Evolutionary conservation across 1,284 basidiomycete genomes (phyloP).

Genomic region (Malassezia psittaci): DNA sequence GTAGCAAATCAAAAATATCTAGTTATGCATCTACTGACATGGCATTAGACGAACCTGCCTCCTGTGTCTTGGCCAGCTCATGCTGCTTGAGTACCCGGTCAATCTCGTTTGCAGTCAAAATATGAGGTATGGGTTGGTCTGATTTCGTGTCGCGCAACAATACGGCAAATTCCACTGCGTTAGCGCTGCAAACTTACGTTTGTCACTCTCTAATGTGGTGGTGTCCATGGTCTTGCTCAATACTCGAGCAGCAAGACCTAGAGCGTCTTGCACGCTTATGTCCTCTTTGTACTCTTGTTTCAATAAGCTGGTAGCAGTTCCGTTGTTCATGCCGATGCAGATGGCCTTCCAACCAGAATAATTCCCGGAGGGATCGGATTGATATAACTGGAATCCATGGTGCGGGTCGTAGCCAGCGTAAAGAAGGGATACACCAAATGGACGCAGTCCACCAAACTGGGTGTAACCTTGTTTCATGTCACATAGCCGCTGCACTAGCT

Average conservation of each 20-base stretch:
- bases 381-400: constrained; percentile 93
- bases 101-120: constrained; percentile 82
- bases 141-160: constrained; percentile 69
- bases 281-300: constrained; percentile 99
- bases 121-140: constrained; percentile 76
- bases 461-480: constrained; percentile 99
- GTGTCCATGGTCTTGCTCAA: constrained; percentile 99
- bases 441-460: constrained; percentile 92
- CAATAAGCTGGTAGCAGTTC: constrained; percentile 80
- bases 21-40: constrained; percentile 37
- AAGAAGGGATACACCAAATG: constrained; percentile 90
- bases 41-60: constrained; percentile 40
- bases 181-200: constrained; percentile 21
- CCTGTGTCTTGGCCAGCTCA: constrained; percentile 70
- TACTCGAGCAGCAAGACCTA: constrained; percentile 76
- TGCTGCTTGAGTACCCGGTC: constrained; percentile 70
- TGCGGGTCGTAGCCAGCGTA: constrained; percentile 95
- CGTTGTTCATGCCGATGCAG: constrained; percentile 92
- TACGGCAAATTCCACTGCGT: constrained; percentile 84
- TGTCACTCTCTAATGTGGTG: constrained; percentile 65
- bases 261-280: constrained; percentile 58
- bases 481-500: constrained; percentile 83
- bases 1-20: constrained; percentile 6
- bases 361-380: constrained; percentile 95
- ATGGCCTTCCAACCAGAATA: constrained; percentile 99